Evolutionary conservation across 2,329 filamentous ascomycete genomes (phyloP), one percentile per base, ranked within the genome.

Genomic region (Atkinsonella hypoxylon): DNA sequence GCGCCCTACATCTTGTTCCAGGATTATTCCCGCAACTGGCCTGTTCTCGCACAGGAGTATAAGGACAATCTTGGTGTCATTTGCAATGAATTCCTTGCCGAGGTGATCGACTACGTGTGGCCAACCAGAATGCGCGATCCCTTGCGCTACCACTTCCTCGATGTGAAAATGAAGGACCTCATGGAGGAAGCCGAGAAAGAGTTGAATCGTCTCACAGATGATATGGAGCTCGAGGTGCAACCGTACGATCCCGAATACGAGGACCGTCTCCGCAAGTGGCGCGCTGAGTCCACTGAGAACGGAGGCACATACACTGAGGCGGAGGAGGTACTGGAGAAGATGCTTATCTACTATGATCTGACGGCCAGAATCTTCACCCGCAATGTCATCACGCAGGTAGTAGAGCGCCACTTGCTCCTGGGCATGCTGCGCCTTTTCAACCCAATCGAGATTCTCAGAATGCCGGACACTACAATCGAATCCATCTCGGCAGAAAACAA

Each of bases 341-440:
- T 76, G 74, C 64, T 77, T 48, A 77, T 77, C 54, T 77, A 74
- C 63, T 77, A 77, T 54, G 73, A 77, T 39, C 67, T 77, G 9
- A 74, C 73, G 2, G 71, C 72, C 7, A 72, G 74, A 58, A 73
- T 71, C 46, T 77, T 76, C 52, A 75, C 73, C 30, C 67, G 74
- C 49, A 77, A 77, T 54, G 68, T 74, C 51, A 75, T 77, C 49
- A 76, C 73, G 0, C 74, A 77, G 52, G 73, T 77, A 0, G 70
- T 74, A 0, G 74, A 77, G 59, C 68, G 74, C 0, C 74, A 77
- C 50, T 62, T 77, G 2, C 65, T 77, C 11, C 67, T 75, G 39
- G 73, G 74, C 31, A 74, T 77, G 70, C 69, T 76, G 45, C 64
- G 70, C 31, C 63, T 77, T 30, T 77, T 77, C 61, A 75, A 77